phyloP scores from a whole-genome alignment of 2,329 filamentous ascomycete species.

The Pleoardoris graminearum region DNA sequence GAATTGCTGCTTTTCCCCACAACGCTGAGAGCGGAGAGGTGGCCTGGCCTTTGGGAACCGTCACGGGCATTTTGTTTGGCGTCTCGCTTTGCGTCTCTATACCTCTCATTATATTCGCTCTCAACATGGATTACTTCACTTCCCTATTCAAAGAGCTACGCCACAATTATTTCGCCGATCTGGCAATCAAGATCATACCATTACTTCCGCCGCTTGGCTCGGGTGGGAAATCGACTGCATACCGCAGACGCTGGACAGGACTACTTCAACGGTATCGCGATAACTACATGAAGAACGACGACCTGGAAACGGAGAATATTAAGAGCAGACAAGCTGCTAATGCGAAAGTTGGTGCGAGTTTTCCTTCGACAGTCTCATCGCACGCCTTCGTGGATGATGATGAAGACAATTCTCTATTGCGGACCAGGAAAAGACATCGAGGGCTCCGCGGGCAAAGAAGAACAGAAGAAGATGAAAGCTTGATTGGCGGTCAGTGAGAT shows the following conservation, averaged over 20 bases:
- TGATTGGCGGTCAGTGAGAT: not conserved
- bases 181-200: constrained; percentile 1
- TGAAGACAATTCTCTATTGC: not conserved
- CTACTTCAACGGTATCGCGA: constrained; percentile 2
- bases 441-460: not conserved
- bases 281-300: not conserved
- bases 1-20: constrained; percentile 14
- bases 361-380: not conserved
- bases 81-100: constrained; percentile 11
- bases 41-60: constrained; percentile 9
- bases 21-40: constrained; percentile 6
- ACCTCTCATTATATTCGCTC: constrained; percentile 10
- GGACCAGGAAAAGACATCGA: not conserved
- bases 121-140: constrained; percentile 9
- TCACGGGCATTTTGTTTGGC: constrained; percentile 11
- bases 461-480: not conserved
- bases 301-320: not conserved
- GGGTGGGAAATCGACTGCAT: not conserved
- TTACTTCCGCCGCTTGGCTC: constrained; percentile 2
- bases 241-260: constrained; percentile 9
- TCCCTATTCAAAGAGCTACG: constrained; percentile 4
- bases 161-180: constrained; percentile 8
- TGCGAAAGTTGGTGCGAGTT: not conserved
- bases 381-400: not conserved
- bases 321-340: not conserved